Percentiles rank a stretch among this genome's conserved stretches.
Conservation (phyloP, 179 eudicot genomes). For the Beta lomatogona region DNA sequence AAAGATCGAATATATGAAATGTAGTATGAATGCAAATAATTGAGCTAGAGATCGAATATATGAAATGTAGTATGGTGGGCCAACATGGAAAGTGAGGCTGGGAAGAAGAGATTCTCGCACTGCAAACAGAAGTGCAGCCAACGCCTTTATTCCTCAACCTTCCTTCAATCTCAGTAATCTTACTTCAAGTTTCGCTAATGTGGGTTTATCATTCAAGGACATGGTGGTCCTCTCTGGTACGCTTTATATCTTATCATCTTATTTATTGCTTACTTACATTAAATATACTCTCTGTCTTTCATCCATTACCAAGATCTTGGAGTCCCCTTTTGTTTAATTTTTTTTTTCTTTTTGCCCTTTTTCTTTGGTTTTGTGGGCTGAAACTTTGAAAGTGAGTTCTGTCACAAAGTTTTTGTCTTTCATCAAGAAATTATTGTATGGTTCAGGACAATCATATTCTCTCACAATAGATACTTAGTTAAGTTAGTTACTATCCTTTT, state of each 20-base stretch:
- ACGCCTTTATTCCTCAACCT: slow-evolving; percentile 41
- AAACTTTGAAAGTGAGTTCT: too few species aligned
- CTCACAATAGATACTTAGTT: too few species aligned
- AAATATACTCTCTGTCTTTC: not conserved
- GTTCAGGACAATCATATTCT: too few species aligned
- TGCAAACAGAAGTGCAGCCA: slow-evolving; percentile 46
- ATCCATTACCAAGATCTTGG: not conserved
- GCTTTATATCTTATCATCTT: slow-evolving; percentile 33
- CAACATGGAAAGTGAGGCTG: slow-evolving; percentile 42
- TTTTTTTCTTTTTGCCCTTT: too few species aligned
- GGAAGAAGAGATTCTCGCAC: slow-evolving; percentile 56
- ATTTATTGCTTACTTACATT: too few species aligned
- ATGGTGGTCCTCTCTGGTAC: slow-evolving; percentile 51
- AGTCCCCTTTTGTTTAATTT: not conserved
- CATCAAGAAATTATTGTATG: too few species aligned
- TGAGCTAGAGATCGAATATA: not conserved
- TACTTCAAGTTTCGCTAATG: slow-evolving; percentile 32
- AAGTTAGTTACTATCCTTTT: too few species aligned
- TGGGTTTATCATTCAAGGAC: slow-evolving; percentile 40
- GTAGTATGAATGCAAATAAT: slow-evolving; percentile 38
- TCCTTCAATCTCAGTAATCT: slow-evolving; percentile 35
- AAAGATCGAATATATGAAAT: not conserved
- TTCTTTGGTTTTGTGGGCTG: too few species aligned
- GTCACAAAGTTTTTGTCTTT: too few species aligned
- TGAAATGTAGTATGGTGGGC: slow-evolving; percentile 51